These are phyloP conservation scores for Golubevia sp. DNA, from an alignment of 1,284 basidiomycete genomes.

Conservation along the genomic window DNA sequence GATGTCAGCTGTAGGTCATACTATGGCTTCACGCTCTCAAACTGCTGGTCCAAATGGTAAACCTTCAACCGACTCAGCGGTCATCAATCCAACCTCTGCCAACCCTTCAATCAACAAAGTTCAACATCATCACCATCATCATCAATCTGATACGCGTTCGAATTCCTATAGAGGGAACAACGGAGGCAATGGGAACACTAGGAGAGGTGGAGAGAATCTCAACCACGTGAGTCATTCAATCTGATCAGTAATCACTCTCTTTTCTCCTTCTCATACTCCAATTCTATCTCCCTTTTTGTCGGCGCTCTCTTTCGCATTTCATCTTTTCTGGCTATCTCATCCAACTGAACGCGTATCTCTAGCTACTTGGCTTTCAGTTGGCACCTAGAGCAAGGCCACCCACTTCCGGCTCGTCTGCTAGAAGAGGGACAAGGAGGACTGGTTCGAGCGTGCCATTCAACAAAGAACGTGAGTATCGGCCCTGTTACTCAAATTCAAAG, in stretches of 20 bases:
- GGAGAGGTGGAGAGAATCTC: conserved; percentile 34
- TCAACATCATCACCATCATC: too few relatives aligned
- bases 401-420: conserved; percentile 30
- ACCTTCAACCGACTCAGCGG: too few relatives aligned
- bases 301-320: conserved; percentile 54
- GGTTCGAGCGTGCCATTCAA: conserved; percentile 36
- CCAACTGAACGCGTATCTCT: background rate
- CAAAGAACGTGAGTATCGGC: conserved; percentile 50
- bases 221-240: conserved; percentile 36
- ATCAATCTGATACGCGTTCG: background rate
- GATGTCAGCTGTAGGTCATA: conserved; percentile 32
- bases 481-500: too few relatives aligned
- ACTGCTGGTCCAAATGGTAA: too few relatives aligned
- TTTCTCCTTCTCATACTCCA: background rate
- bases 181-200: background rate
- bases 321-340: too few relatives aligned
- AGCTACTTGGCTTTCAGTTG: background rate
- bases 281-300: conserved; percentile 6
- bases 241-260: background rate
- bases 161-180: background rate
- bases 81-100: too few relatives aligned
- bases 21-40: conserved; percentile 22
- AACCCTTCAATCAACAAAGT: too few relatives aligned
- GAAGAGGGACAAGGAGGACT: conserved; percentile 18
- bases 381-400: conserved; percentile 46